Base-by-base conservation (phyloP, 2,329 filamentous ascomycete genomes). In the Beauveria rudraprayagi region DNA sequence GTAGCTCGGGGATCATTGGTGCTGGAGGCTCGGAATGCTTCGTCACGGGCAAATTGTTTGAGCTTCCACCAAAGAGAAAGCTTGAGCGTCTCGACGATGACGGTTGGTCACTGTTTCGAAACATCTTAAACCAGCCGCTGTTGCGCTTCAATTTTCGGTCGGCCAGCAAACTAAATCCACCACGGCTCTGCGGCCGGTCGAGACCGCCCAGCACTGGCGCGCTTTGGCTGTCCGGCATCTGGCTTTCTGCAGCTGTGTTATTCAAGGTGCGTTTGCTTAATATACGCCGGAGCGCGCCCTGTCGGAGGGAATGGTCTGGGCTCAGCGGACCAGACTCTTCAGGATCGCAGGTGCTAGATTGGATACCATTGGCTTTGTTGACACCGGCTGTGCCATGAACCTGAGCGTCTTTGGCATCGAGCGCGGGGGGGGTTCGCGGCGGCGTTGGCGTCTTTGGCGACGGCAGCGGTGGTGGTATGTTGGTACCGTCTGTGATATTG, bases 1-100 rank as follows among this genome's bases (percentile, higher is more conserved):
- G 76, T 55, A 85, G 73, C 68, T 85, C 83, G 22, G 83, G 83
- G 56, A 86, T 85, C 81, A 81, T 84, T 26, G 83, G 83, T 43
- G 83, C 81, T 61, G 83, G 83, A 9, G 83, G 82, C 11, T 79
- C 80, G 41, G 70, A 64, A 6, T 75, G 70, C 63, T 77, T 78
- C 67, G 66, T 60, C 10, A 63, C 63, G 55, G 70, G 62, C 28
- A 69, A 58, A 14, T 56, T 50, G 52, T 68, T 66, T 47, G 63
- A 56, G 26, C 76, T 73, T 51, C 78, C 74, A 59, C 79, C 74
- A 61, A 77, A 74, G 52, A 77, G 65, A 62, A 78, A 68, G 67
- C 77, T 80, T 51, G 75, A 67, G 46, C 80, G 70, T 65, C 76
- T 79, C 66, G 71, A 71, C 65, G 71, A 70, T 48, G 69, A 63